A percentile compares a stretch with the other conserved stretches of the same genome.
Conservation (phyloP, 371 early-diverging fungal species). For the Mortierella sp. region DNA sequence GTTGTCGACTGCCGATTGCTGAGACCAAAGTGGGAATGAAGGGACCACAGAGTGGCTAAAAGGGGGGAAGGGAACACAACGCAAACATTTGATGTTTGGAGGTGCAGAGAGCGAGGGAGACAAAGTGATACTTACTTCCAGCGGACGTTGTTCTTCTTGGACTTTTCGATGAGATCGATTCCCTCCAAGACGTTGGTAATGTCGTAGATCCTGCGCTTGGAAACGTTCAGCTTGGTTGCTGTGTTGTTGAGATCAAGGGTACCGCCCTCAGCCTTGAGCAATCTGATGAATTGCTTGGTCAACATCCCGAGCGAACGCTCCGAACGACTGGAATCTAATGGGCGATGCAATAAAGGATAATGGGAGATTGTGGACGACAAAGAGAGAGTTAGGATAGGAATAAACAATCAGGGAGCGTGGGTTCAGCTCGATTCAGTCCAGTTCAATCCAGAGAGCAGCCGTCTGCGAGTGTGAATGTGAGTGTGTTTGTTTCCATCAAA, state of each 20-base stretch:
- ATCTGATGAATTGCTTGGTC: constrained; percentile 79
- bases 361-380: neutral
- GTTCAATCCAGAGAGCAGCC: constrained; percentile 12
- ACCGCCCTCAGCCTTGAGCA: constrained; percentile 71
- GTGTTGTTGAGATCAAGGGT: constrained; percentile 80
- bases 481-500: constrained; percentile 9
- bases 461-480: neutral
- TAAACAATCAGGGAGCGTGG: constrained; percentile 12
- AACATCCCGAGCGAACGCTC: constrained; percentile 74
- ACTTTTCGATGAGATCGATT: constrained; percentile 80
- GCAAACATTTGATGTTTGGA: too few species aligned
- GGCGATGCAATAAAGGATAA: neutral
- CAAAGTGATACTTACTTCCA: constrained; percentile 73
- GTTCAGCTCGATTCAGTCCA: too few species aligned
- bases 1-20: neutral
- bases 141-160: constrained; percentile 80
- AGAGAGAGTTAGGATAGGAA: constrained; percentile 26
- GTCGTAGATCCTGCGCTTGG: constrained; percentile 89
- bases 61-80: too few species aligned
- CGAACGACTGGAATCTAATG: constrained; percentile 48
- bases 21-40: neutral
- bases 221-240: constrained; percentile 75
- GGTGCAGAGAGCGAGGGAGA: neutral
- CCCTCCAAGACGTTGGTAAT: constrained; percentile 91
- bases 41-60: neutral